Conservation (phyloP, 352 stramenopile species). For the Globisporangium canariense region DNA sequence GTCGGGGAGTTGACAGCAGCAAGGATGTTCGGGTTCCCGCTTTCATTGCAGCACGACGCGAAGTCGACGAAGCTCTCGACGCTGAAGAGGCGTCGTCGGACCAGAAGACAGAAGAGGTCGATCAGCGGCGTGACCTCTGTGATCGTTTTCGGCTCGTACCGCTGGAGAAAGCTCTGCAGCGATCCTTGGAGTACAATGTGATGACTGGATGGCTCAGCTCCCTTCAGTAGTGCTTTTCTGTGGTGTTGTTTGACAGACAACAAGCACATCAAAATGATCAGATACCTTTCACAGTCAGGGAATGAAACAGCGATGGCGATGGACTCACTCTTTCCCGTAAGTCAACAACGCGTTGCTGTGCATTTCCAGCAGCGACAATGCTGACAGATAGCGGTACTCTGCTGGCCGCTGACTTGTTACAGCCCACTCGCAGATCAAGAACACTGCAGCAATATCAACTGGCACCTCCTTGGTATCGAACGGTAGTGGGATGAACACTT, state of each 20-base stretch:
- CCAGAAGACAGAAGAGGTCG: slow-evolving; percentile 77
- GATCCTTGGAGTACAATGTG: slow-evolving; percentile 73
- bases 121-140: slow-evolving; percentile 80
- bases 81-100: slow-evolving; percentile 68
- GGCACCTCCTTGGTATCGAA: slow-evolving; percentile 38
- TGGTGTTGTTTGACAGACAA: not conserved
- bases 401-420: slow-evolving; percentile 75
- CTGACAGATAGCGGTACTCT: slow-evolving; percentile 81
- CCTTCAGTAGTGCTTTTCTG: slow-evolving; percentile 44
- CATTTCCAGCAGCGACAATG: slow-evolving; percentile 78
- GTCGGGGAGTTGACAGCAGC: slow-evolving; percentile 14
- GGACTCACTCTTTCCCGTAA: slow-evolving; percentile 54
- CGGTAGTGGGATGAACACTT: slow-evolving; percentile 61
- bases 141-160: slow-evolving; percentile 73
- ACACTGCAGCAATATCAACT: slow-evolving; percentile 67
- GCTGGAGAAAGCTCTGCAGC: slow-evolving; percentile 68
- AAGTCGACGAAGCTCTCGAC: slow-evolving; percentile 76
- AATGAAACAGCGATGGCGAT: not conserved
- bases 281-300: not conserved
- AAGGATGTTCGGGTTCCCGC: slow-evolving; percentile 20
- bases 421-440: slow-evolving; percentile 81
- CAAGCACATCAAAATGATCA: slow-evolving; percentile 10
- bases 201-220: slow-evolving; percentile 43
- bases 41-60: slow-evolving; percentile 49
- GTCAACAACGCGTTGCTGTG: slow-evolving; percentile 62